Percentiles rank a stretch among this genome's conserved stretches.
phyloP scores from a whole-genome alignment of 2,329 filamentous ascomycete genomes.

The Leptographium flavum region DNA sequence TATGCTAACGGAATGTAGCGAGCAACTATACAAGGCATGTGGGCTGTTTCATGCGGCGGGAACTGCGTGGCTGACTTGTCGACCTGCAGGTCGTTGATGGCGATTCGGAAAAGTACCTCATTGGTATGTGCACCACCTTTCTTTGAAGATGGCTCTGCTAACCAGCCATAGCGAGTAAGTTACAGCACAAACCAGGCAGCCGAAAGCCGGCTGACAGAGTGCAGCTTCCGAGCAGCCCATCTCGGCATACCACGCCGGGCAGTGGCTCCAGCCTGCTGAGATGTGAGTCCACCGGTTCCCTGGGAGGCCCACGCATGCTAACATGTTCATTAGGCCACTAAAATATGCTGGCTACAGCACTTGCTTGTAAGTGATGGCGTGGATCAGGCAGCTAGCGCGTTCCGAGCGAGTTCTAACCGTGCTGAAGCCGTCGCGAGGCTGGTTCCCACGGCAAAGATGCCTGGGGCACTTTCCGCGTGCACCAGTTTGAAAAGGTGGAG shows the following conservation, averaged over 20 bases:
- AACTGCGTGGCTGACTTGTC: not conserved
- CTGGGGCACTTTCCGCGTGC: slow-evolving; percentile 95
- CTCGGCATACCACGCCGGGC: slow-evolving; percentile 80
- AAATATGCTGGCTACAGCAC: slow-evolving; percentile 89
- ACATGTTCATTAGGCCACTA: slow-evolving; percentile 42
- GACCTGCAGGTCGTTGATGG: slow-evolving; percentile 54
- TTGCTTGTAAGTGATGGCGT: slow-evolving; percentile 46
- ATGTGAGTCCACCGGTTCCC: slow-evolving; percentile 25
- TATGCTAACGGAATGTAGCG: slow-evolving; percentile 21
- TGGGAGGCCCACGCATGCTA: not conserved
- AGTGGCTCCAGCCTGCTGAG: slow-evolving; percentile 77
- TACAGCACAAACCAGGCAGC: not conserved
- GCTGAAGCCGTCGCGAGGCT: slow-evolving; percentile 60
- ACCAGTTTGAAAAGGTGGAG: slow-evolving; percentile 66
- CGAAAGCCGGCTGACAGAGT: not conserved
- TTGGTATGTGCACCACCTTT: slow-evolving; percentile 33
- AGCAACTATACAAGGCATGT: slow-evolving; percentile 74
- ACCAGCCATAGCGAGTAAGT: slow-evolving; percentile 8
- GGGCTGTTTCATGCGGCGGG: no score
- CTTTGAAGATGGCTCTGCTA: not conserved
- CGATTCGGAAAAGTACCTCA: slow-evolving; percentile 69
- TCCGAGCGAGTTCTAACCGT: not conserved
- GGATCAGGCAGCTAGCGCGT: not conserved
- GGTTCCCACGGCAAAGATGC: slow-evolving; percentile 67
- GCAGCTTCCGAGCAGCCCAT: slow-evolving; percentile 74